Evolutionary conservation across 176 grass and related monocot genomes (phyloP), one percentile per base, ranked within the genome.

Genomic region (Carex kokanica): DNA sequence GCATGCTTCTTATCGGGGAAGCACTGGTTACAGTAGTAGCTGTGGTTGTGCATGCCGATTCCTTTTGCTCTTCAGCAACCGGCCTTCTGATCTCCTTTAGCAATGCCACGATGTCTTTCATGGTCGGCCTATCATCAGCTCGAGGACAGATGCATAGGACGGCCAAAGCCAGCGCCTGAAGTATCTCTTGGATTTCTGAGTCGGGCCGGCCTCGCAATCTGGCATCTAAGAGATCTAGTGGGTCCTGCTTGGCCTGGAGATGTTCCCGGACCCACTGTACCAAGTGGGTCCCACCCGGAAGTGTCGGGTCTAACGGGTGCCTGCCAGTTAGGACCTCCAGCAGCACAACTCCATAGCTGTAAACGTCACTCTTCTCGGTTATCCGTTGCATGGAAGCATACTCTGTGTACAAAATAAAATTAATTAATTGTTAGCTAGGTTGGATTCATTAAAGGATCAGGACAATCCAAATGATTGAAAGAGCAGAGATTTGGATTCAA

Each of bases 201-300:
- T 98, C 95, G 24, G 66, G 85, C 62, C 86, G 82, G 16, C 95
- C 92, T 18, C 90, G 84, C 70, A 94, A 86, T 78, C 95, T 87
- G 60, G 90, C 67, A 84, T 98, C 95, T 2, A 98, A 81, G 45
- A 98, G 87, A 54, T 91, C 89, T 60, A 21, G 81, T n/a, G 78
- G 84, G 60, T 23, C 25, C 16, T 81, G 78, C 63, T 93, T 94
- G 5, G 72, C 72, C 13, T 89, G 88, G 55, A 93, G 63, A 89
- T 98, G 92, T 70, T 93, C 95, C 16, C 87, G 64, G 74, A 93
- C 94, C 94, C 94, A 97, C 80, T 94, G 88, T 70, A 97, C 91
- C 86, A 97, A 69, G 81, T 97, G 88, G 2, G 77, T 82, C 24
- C 91, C 91, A 1, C 91, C 91, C 4, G 94, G 94, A 40, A 97